phyloP scores from a whole-genome alignment of 2,329 filamentous ascomycete species.

The Colletotrichum sp. region DNA sequence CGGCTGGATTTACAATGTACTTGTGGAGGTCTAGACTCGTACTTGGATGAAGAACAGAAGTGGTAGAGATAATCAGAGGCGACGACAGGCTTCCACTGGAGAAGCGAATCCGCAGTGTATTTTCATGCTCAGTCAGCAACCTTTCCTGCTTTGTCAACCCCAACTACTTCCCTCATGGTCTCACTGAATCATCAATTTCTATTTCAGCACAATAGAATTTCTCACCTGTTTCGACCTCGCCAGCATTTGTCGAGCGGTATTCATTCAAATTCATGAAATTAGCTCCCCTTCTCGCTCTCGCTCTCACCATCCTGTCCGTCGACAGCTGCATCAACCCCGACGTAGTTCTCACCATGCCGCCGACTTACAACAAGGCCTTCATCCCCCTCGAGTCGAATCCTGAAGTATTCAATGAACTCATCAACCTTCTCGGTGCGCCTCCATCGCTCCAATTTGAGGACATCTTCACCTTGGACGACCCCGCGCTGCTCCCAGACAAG shows the following conservation, averaged over 20 bases:
- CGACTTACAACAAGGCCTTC: constrained; percentile 28
- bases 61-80: neutral
- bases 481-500: constrained; percentile 64
- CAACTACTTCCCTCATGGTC: neutral
- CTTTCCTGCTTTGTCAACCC: neutral
- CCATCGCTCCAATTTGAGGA: constrained; percentile 67
- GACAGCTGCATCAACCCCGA: neutral
- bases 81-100: neutral
- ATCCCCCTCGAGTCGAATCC: constrained; percentile 55
- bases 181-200: neutral
- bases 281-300: fast-evolving
- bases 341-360: neutral
- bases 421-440: constrained; percentile 68
- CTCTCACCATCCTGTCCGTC: neutral
- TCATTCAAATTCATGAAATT: neutral
- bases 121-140: neutral
- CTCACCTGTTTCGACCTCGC: fast-evolving
- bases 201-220: neutral
- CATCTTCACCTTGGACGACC: constrained; percentile 72
- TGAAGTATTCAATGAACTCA: constrained; percentile 68
- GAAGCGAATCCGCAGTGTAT: neutral
- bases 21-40: neutral
- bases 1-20: too few relatives aligned
- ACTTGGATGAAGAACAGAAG: neutral
- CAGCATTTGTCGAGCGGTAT: neutral